Base-by-base conservation (phyloP, 306 rosid genomes). In the Trifolium fragiferum region DNA sequence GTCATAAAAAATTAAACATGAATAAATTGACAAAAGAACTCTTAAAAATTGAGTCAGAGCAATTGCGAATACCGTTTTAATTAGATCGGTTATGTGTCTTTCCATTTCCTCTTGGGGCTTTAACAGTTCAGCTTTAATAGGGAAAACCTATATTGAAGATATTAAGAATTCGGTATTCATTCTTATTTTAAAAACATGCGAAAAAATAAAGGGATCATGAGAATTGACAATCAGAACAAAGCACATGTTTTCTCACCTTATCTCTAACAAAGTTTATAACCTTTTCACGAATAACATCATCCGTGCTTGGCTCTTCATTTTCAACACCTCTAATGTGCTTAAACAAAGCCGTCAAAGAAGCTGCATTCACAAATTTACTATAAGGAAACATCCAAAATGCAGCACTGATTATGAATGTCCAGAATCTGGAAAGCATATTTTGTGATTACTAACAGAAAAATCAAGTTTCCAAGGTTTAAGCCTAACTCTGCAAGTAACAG, bases 51-150 rank as follows among this genome's bases (percentile, higher is more conserved):
- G 11, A 58, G 80, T 38, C 64, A 66, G 66, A 58, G 63, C 40
- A 67, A 82, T 47, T 66, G 61, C 19, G 27, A 10, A 79, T 61
- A 90, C 99, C 89, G 86, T 94, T 82, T 94, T 92, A 73, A 94
- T 89, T 77, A 94, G 84, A 82, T 94, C 96, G 68, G 99, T 94
- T 77, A 94, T 94, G 78, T 94, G 96, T 75, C 96, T 89, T 84
- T 94, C 97, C 99, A 92, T 94, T 84, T 92, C 97, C 78, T 92
- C 97, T 43, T 78, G 95, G 68, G 97, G 99, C 84, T 90, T 94
- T 85, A 94, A 73, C 57, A 94, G 87, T 84, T 94, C 99, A 44
- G 84, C 81, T 87, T 92, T 94, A 37, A 89, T 81, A 70, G 99
- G 93, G 70, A 94, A 92, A 70, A 94, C 96, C 99, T 94, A 80